Evolutionary conservation across 345 rosid genomes (phyloP).

Genomic region (Citrus glauca): DNA sequence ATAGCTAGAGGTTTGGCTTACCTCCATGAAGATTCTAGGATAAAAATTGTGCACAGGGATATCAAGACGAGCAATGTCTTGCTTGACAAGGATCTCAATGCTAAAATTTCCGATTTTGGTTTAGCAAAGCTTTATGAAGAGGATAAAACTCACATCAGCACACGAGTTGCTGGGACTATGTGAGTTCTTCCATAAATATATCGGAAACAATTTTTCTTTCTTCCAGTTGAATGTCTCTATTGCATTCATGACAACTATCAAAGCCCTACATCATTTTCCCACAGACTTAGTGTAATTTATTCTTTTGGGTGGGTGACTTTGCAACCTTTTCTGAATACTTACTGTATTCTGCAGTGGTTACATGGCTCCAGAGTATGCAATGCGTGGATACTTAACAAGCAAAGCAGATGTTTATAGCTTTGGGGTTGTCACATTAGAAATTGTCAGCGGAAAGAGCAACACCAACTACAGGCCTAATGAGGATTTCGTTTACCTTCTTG

Average conservation of each 20-base stretch:
- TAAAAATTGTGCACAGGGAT: slow-evolving; percentile 92
- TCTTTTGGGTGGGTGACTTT: not conserved
- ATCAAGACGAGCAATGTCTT: slow-evolving; percentile 88
- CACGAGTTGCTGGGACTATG: slow-evolving; percentile 87
- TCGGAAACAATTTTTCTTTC: not conserved
- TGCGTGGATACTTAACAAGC: slow-evolving; percentile 76
- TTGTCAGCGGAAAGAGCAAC: slow-evolving; percentile 72
- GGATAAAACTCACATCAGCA: slow-evolving; percentile 81
- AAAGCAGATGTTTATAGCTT: slow-evolving; percentile 60
- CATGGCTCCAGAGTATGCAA: slow-evolving; percentile 74
- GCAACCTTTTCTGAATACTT: not conserved
- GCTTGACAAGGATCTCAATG: slow-evolving; percentile 73
- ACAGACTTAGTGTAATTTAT: not conserved
- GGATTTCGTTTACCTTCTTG: slow-evolving; percentile 78
- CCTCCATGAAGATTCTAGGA: slow-evolving; percentile 81
- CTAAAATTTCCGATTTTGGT: slow-evolving; percentile 94
- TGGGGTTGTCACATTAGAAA: slow-evolving; percentile 52
- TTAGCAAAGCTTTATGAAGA: slow-evolving; percentile 84
- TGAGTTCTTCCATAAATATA: slow-evolving; percentile 27
- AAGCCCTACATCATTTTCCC: not conserved
- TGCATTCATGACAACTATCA: not conserved
- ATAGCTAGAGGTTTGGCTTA: slow-evolving; percentile 75
- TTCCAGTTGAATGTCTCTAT: not conserved
- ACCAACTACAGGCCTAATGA: slow-evolving; percentile 71
- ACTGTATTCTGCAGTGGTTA: slow-evolving; percentile 46